Evolutionary conservation across 495 filamentous ascomycete species (phyloP), one percentile per base, ranked within the genome.

Genomic region (Astrocystis sublimbata): DNA sequence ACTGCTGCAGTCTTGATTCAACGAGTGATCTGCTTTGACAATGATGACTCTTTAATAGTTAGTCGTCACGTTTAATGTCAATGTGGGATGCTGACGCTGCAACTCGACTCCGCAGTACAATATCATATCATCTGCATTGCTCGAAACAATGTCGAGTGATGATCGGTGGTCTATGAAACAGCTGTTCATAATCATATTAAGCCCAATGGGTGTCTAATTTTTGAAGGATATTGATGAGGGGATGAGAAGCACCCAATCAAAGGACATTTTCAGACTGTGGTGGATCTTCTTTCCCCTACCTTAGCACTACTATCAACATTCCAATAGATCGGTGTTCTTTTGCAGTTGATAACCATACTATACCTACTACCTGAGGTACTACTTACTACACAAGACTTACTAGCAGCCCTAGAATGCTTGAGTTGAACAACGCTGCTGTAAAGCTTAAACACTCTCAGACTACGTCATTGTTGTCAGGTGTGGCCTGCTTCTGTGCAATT

Each of bases 161-260:
- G 1, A 17, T 41, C 15, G 15, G 3, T 43, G 19, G 23, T 41
- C 10, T 21, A 42, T 30, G 13, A 2, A n/a, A 28, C 19, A 17
- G 1, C 42, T 23, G 6, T 49, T n/a, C 30, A 28, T 1, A 15
- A 10, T n/a, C 4, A 50, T 17, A 5, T 41, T 15, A 35, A 13
- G n/a, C 21, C 8, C 26, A 46, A 21, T 17, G 9, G 47, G 30
- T 33, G 13, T 33, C 30, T 30, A 19, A 46, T 8, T 40, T 10
- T 33, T 5, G 1, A n/a, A 35, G 15, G 6, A 0, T 4, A 4
- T 46, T 21, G n/a, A 9, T 2, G 24, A 30, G n/a, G n/a, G n/a
- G 19, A 13, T 21, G 17, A n/a, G 15, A 54, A 62, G 33, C 42
- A 33, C 41, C 60, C 60, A 62, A 62, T 62, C 60, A 62, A 49